Evolutionary conservation across 1,284 basidiomycete species (phyloP).

Genomic region (Moesziomyces sp.): DNA sequence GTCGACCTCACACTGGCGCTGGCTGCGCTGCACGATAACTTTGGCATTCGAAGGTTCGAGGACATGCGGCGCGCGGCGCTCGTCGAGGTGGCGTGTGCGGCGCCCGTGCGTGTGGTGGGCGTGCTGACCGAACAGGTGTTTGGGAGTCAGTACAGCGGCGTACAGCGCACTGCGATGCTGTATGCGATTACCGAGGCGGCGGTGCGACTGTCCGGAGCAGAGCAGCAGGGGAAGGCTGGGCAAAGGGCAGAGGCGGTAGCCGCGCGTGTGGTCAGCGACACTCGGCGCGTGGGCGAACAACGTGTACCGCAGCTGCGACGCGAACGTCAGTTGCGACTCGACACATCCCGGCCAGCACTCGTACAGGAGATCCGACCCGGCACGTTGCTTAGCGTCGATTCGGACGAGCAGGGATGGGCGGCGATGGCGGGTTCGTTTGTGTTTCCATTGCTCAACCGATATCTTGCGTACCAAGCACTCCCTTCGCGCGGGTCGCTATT

Average conservation of each 20-base stretch:
- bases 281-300: conserved; percentile 32
- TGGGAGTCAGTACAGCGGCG: conserved; percentile 85
- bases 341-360: neutral
- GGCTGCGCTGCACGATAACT: conserved; percentile 83
- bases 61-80: conserved; percentile 79
- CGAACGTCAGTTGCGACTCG: conserved; percentile 10
- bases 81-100: conserved; percentile 81
- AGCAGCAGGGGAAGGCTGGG: neutral
- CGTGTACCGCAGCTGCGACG: conserved; percentile 29
- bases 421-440: conserved; percentile 69
- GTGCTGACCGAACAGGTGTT: conserved; percentile 87
- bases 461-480: conserved; percentile 73
- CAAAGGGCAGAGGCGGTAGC: conserved; percentile 12
- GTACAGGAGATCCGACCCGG: no score
- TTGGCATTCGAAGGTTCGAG: conserved; percentile 82
- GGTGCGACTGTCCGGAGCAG: conserved; percentile 76
- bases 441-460: conserved; percentile 85
- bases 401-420: conserved; percentile 2
- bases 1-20: conserved; percentile 81
- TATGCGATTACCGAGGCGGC: conserved; percentile 86
- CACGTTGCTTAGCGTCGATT: no score
- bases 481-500: conserved; percentile 73
- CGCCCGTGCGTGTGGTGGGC: conserved; percentile 78
- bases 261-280: conserved; percentile 5
- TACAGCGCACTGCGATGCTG: conserved; percentile 84